Evolutionary conservation across 768 basidiomycete genomes (phyloP), one percentile per base, ranked within the genome.

Genomic region (Dictyophora rubrovolvata): DNA sequence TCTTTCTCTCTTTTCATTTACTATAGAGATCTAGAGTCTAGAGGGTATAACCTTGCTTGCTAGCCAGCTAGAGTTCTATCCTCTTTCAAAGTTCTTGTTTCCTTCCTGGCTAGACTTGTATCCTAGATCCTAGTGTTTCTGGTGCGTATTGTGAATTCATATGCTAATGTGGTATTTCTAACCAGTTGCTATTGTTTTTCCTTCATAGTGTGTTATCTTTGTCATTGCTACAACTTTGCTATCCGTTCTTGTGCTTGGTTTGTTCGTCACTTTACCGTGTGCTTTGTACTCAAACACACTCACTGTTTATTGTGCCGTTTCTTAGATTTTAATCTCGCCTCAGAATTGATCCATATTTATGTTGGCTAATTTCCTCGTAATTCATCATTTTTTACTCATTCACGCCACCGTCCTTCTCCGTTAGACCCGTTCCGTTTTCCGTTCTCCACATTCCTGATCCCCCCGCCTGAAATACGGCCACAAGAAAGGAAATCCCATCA

Each of bases 71-170:
- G n/a, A 12, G 42, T 42, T 42, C 10, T 42, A 42, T 42, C 23
- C 55, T 47, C 47, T 48, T 21, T 42, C 48, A 48, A 28, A 28
- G 14, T 35, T 49, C 55, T 47, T 52, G 18, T 51, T 59, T 28
- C 48, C 52, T 59, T 51, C 57, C 50, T 53, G 36, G n/a, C 49
- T 59, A 59, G 48, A 51, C 57, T 59, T 59, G 57, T 53, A 51
- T 20, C 57, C 34, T 35, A 28, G 42, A 42, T 42, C 42, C 42
- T 42, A 12, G 42, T 28, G 28, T n/a, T 36, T 51, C 21, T 35
- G 34, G 55, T 48, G 49, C 34, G 57, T 51, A 21, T 28, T 59
- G 4, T n/a, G n/a, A 42, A 42, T 21, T 48, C 8, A 36, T 54
- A 28, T 14, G 14, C 18, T 51, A 22, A 22, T 18, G 11, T 33